Percentiles rank a stretch among this genome's conserved stretches.
Conservation (phyloP, 352 stramenopile species). For the Globisporangium cederbergense region DNA sequence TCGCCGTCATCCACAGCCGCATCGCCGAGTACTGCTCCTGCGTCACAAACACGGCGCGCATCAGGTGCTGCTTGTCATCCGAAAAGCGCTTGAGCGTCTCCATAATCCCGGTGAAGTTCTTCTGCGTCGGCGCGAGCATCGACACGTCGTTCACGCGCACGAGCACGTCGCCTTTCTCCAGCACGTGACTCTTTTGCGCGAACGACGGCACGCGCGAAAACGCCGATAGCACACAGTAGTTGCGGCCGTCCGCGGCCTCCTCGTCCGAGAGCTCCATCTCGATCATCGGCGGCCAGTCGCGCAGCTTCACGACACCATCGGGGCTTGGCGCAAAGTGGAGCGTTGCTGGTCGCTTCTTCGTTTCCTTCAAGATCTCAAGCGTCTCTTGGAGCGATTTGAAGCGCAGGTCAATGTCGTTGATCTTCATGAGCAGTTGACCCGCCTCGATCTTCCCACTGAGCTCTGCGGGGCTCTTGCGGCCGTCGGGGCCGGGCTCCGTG, state of each 20-base stretch:
- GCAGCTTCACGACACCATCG: constrained; percentile 72
- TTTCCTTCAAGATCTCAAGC: constrained; percentile 47
- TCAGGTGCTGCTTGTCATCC: constrained; percentile 40
- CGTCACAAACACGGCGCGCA: constrained; percentile 54
- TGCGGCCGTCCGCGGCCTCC: constrained; percentile 47
- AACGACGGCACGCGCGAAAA: constrained; percentile 73
- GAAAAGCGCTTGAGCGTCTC: constrained; percentile 43
- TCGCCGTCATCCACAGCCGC: constrained; percentile 18
- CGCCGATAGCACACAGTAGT: constrained; percentile 64
- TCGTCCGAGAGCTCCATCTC: constrained; percentile 65
- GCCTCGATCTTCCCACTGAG: constrained; percentile 70
- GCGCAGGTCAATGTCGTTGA: constrained; percentile 72
- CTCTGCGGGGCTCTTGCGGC: constrained; percentile 57
- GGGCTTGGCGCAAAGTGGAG: constrained; percentile 76
- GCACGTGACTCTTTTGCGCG: constrained; percentile 59
- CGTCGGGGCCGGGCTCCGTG: constrained; percentile 32
- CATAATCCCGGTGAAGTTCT: constrained; percentile 63
- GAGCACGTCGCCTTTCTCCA: constrained; percentile 64
- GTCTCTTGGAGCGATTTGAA: constrained; percentile 64
- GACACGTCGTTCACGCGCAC: constrained; percentile 54
- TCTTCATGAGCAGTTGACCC: constrained; percentile 52
- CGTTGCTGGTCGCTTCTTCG: constrained; percentile 57
- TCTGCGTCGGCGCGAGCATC: constrained; percentile 44
- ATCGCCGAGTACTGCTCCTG: constrained; percentile 53
- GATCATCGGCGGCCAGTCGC: constrained; percentile 81